Percentiles rank a stretch among this genome's conserved stretches.
These are phyloP conservation scores for Botrytis fragariae DNA, from an alignment of 2,329 filamentous ascomycete species.

Conservation along the genomic window DNA sequence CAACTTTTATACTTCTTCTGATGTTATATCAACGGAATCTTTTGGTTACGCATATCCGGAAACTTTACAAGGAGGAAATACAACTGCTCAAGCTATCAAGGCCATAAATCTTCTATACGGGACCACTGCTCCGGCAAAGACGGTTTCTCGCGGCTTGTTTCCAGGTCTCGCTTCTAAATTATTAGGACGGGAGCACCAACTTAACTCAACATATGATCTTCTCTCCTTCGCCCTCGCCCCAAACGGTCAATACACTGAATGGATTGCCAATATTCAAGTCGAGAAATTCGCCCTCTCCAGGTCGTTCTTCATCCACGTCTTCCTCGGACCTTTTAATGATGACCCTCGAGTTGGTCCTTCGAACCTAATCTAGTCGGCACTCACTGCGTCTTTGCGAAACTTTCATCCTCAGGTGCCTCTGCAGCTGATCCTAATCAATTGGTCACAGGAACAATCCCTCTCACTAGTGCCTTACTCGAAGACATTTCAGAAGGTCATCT, in stretches of 20 bases:
- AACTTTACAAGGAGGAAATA: conserved; percentile 49
- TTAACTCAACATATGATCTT: conserved; percentile 5
- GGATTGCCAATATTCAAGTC: conserved; percentile 65
- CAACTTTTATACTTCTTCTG: conserved; percentile 43
- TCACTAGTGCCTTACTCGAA: conserved; percentile 44
- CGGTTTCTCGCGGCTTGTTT: background rate
- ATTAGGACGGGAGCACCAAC: conserved; percentile 1
- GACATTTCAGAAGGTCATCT: conserved; percentile 37
- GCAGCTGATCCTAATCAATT: conserved; percentile 31
- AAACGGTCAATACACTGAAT: conserved; percentile 46
- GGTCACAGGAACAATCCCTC: conserved; percentile 44
- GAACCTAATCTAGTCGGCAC: conserved; percentile 35
- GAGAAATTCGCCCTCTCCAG: conserved; percentile 58
- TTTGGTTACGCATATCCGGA: conserved; percentile 36
- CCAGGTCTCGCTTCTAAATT: background rate
- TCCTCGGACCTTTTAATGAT: conserved; percentile 50
- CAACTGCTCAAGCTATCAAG: conserved; percentile 59
- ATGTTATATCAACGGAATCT: conserved; percentile 24
- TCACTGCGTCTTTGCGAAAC: conserved; percentile 41
- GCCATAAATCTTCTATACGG: conserved; percentile 56
- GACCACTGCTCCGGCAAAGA: conserved; percentile 11
- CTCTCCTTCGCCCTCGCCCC: conserved; percentile 22
- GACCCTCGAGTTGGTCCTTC: conserved; percentile 32
- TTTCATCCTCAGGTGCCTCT: background rate
- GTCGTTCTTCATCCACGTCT: conserved; percentile 66